Evolutionary conservation across 495 filamentous ascomycete genomes (phyloP).

Genomic region (Tuber umbilicatum): DNA sequence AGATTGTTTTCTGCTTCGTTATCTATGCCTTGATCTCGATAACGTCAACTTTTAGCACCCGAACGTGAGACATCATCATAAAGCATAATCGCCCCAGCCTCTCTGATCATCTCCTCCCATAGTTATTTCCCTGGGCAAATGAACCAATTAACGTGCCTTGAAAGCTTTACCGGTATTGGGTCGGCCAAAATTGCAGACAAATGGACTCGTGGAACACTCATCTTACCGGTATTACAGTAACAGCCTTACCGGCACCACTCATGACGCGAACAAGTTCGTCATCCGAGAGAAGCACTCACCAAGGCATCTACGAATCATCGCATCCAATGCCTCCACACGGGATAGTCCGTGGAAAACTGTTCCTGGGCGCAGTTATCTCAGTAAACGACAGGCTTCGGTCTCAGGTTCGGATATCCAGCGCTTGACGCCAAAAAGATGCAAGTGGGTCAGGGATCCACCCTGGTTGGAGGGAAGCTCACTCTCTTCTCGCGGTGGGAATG

Average conservation of each 20-base stretch:
- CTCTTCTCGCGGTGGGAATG: background rate
- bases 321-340: background rate
- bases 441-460: background rate
- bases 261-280: background rate
- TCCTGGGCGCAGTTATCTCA: background rate
- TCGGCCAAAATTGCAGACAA: background rate
- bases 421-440: background rate
- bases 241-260: background rate
- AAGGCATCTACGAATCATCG: background rate
- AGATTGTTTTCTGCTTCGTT: background rate
- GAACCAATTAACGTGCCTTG: background rate
- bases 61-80: background rate
- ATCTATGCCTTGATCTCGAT: background rate
- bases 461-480: background rate
- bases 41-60: background rate
- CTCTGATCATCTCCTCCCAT: background rate
- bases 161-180: background rate
- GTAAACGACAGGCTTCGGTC: background rate
- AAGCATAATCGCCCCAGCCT: background rate
- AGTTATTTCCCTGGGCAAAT: background rate
- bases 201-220: background rate
- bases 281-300: background rate
- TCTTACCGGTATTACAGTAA: background rate
- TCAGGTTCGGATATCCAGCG: background rate
- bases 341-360: background rate